phyloP scores from a whole-genome alignment of 495 filamentous ascomycete species.

The Aspergillus incahuasiensis region DNA sequence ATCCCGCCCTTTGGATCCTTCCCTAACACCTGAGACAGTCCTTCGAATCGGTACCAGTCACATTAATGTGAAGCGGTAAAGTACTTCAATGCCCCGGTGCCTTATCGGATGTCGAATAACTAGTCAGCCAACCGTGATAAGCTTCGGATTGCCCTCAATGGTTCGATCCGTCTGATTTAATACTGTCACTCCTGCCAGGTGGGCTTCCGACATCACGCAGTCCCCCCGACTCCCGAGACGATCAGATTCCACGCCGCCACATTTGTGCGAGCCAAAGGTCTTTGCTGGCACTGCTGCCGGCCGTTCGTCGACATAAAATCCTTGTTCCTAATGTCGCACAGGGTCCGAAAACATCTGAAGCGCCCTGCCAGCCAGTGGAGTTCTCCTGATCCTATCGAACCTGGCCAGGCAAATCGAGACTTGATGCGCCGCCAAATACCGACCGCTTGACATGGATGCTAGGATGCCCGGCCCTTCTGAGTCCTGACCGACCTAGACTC shows the following conservation, averaged over 20 bases:
- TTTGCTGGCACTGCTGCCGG: neutral
- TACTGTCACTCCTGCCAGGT: neutral
- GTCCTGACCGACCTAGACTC: no score
- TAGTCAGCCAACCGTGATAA: neutral
- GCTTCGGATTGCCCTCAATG: neutral
- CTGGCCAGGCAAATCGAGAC: no score
- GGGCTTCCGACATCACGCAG: neutral
- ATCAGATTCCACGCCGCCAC: neutral
- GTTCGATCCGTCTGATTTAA: neutral
- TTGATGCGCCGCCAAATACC: no score
- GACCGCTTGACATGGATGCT: no score
- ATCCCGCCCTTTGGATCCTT: conserved; percentile 1
- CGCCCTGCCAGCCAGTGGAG: neutral
- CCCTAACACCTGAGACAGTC: neutral
- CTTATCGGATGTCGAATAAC: neutral
- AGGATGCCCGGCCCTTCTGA: no score
- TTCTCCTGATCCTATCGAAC: neutral
- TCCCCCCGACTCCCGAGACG: no score
- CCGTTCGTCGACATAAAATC: neutral
- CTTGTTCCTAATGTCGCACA: neutral
- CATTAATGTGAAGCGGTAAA: neutral
- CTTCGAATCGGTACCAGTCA: neutral
- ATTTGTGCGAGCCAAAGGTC: neutral
- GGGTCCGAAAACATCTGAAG: neutral
- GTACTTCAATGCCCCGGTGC: neutral